Percentiles rank a stretch among this genome's conserved stretches.
phyloP scores from a whole-genome alignment of 73 alveolate genomes.

The Symbiodinium pilosum region DNA sequence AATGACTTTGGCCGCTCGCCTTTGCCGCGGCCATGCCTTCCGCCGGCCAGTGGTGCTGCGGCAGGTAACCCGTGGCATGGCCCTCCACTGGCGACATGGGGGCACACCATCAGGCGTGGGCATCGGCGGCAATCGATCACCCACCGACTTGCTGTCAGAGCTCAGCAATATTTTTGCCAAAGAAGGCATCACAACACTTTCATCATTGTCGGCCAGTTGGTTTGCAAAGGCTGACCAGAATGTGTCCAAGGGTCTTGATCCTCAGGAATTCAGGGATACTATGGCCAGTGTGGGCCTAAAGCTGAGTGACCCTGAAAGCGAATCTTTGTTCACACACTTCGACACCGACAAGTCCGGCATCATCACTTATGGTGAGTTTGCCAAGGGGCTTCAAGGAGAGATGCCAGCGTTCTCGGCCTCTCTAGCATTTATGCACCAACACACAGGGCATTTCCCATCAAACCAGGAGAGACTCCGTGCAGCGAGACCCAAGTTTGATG shows the following conservation, averaged over 20 bases:
- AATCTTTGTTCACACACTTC: constrained; percentile 56
- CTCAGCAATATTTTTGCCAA: constrained; percentile 66
- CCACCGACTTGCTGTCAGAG: constrained; percentile 50
- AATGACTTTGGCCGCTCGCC: constrained; percentile 75
- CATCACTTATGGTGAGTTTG: constrained; percentile 79
- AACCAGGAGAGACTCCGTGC: constrained; percentile 68
- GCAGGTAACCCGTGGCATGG: constrained; percentile 60
- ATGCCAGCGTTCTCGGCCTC: constrained; percentile 91
- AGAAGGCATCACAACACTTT: constrained; percentile 52
- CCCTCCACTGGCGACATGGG: constrained; percentile 92
- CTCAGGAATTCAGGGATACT: constrained; percentile 73
- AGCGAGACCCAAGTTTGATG: constrained; percentile 64
- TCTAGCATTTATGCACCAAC: constrained; percentile 82
- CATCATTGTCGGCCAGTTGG: constrained; percentile 67
- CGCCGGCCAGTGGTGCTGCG: constrained; percentile 68
- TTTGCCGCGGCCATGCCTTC: constrained; percentile 67
- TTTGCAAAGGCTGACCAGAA: constrained; percentile 88
- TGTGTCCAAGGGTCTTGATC: constrained; percentile 78
- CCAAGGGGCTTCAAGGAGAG: constrained; percentile 88
- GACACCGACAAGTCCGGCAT: constrained; percentile 83
- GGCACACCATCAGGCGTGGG: constrained; percentile 87
- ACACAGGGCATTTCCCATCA: constrained; percentile 75
- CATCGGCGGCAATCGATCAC: constrained; percentile 69
- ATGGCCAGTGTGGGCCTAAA: constrained; percentile 80
- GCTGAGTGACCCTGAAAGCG: constrained; percentile 66